Evolutionary conservation across 148 eudicot species (phyloP), one percentile per base, ranked within the genome.

Genomic region (Camellia sinensis): DNA sequence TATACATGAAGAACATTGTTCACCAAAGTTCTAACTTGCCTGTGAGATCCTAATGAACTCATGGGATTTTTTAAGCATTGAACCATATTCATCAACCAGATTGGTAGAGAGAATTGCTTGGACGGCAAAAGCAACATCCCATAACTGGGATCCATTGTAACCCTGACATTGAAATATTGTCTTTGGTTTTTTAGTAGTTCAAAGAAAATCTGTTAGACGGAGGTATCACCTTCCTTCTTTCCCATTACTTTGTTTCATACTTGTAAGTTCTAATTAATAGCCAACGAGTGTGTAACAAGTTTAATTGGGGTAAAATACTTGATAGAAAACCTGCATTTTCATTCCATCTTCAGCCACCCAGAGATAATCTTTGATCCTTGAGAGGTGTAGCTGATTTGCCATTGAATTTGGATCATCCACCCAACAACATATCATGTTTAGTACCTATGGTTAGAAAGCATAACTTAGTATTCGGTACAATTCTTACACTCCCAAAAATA

Each of bases 271-370:
- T 29, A 29, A 29, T 29, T 54, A 8, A 12, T 54, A 22, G 3
- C 6, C 9, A 18, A n/a, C 40, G 6, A 1, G 15, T 65, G 14
- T 22, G 43, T 3, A 65, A 14, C 12, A 65, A 40, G 2, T 41
- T 41, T 41, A 43, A n/a, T 53, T 40, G 67, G 73, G 54, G 15
- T 46, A 56, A 17, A 61, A 76, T 48, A 12, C 6, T 8, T 63
- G 44, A 19, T 2, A 22, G 54, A 45, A n/a, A 61, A 86, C 86
- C 88, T 83, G 73, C 89, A 86, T 86, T 60, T 83, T 84, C 89
- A 84, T 83, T 66, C 84, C 86, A 82, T 87, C 89, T 82, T 87
- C 89, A 62, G 89, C 89, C 50, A 87, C 40, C 89, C 89, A 87
- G 17, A 84, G 72, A 66, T 84, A 87, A 63, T 87, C 89, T 56